phyloP scores from a whole-genome alignment of 2,329 filamentous ascomycete genomes.

The Sporothrix luriei region DNA sequence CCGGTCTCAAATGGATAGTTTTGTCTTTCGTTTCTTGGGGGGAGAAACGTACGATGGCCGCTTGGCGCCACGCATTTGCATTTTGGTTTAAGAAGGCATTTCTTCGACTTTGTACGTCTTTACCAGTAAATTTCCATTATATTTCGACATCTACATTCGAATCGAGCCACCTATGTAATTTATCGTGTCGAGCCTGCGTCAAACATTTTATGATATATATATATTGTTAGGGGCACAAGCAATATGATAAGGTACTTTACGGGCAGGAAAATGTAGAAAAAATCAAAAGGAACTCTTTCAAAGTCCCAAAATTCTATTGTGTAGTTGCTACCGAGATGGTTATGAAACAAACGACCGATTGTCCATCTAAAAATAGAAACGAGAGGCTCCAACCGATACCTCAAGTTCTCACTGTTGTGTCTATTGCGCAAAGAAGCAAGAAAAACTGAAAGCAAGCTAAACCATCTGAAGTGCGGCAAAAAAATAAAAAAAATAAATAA shows the following conservation, averaged over 20 bases:
- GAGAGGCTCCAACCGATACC: neutral
- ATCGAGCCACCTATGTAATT: no score
- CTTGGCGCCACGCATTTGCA: conserved; percentile 6
- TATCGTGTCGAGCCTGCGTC: no score
- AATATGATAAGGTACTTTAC: neutral
- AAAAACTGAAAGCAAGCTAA: neutral
- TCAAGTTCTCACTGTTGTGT: conserved; percentile 4
- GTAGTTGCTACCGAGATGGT: neutral
- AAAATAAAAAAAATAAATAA: no score
- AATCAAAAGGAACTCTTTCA: neutral
- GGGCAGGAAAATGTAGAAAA: neutral
- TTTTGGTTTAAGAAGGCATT: neutral
- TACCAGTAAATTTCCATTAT: neutral
- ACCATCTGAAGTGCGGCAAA: neutral
- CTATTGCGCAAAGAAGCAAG: conserved; percentile 6
- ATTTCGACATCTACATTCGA: neutral
- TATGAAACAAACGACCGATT: neutral
- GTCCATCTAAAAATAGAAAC: conserved; percentile 1
- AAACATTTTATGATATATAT: neutral
- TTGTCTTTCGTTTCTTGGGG: neutral
- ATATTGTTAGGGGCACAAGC: neutral
- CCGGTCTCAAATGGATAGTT: neutral
- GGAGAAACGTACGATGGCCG: neutral
- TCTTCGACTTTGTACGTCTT: neutral
- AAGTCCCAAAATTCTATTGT: conserved; percentile 17